Evolutionary conservation across 164 flowering plant species (phyloP).

Genomic region (Umbellularia californica): DNA sequence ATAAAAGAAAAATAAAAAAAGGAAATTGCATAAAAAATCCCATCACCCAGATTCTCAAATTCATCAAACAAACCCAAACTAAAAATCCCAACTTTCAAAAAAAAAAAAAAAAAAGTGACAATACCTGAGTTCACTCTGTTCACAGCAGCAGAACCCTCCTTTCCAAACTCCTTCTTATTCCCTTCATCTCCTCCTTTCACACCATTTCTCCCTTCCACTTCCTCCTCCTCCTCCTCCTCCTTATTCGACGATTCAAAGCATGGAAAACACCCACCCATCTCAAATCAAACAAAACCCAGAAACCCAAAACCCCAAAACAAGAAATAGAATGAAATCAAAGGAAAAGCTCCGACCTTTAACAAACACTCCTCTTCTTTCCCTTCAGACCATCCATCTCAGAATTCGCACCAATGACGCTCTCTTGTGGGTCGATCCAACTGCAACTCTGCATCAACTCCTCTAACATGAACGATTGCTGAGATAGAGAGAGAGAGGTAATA

Average conservation of each 20-base stretch:
- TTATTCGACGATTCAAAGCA: slow-evolving; percentile 44
- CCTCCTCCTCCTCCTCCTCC: slow-evolving; percentile 17
- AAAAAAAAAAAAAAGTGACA: neutral
- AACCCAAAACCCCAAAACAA: neutral
- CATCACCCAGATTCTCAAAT: neutral
- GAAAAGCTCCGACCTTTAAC: neutral
- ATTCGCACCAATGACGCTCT: neutral
- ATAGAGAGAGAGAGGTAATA: neutral
- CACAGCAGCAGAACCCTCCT: slow-evolving; percentile 19
- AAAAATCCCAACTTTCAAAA: neutral
- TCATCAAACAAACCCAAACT: neutral
- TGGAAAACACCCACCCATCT: slow-evolving; percentile 43
- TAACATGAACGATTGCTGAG: neutral
- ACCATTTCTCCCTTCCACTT: slow-evolving; percentile 16
- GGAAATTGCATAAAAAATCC: neutral
- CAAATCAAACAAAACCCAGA: slow-evolving; percentile 17
- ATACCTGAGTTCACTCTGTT: slow-evolving; percentile 25
- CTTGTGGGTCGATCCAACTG: neutral
- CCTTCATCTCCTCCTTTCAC: slow-evolving; percentile 28
- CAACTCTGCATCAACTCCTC: neutral
- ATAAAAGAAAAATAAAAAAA: neutral
- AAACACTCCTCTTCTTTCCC: neutral
- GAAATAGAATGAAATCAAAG: neutral
- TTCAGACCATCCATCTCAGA: neutral
- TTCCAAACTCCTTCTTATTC: slow-evolving; percentile 20